Evolutionary conservation across 176 grass and related monocot genomes (phyloP).

Genomic region (Miscanthus lutarioriparius): DNA sequence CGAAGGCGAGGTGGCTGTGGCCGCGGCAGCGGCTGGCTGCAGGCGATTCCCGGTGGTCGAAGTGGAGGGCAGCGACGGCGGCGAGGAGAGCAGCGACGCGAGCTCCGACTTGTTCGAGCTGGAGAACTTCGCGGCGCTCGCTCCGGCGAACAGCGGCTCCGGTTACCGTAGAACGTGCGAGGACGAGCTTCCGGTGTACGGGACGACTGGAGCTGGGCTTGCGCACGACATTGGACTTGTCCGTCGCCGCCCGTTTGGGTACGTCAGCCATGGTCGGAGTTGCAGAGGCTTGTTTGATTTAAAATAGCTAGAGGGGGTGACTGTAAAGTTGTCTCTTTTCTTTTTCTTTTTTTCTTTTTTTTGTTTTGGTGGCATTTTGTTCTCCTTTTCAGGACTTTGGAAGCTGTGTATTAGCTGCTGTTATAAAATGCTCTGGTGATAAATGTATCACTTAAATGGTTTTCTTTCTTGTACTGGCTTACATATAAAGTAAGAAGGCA

Average conservation of each 20-base stretch:
- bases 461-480: not conserved
- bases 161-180: slow-evolving; percentile 22
- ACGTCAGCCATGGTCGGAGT: slow-evolving; percentile 30
- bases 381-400: not conserved
- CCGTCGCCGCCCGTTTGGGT: slow-evolving; percentile 20
- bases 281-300: slow-evolving; percentile 27
- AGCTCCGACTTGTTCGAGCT: slow-evolving; percentile 96
- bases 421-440: not conserved
- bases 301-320: not conserved
- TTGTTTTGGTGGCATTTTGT: not conserved
- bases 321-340: not conserved
- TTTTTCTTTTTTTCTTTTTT: not conserved
- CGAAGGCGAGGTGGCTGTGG: slow-evolving; percentile 38
- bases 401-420: not conserved
- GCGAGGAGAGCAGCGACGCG: slow-evolving; percentile 62
- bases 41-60: slow-evolving; percentile 40
- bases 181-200: slow-evolving; percentile 84
- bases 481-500: not conserved
- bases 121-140: slow-evolving; percentile 48
- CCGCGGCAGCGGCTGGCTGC: slow-evolving; percentile 19
- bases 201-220: slow-evolving; percentile 52
- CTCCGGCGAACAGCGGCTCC: not conserved
- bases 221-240: slow-evolving; percentile 3
- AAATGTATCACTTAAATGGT: not conserved
- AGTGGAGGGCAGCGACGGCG: slow-evolving; percentile 54